Base-by-base conservation (phyloP, 73 alveolate genomes). In the Urostyla sp. region DNA sequence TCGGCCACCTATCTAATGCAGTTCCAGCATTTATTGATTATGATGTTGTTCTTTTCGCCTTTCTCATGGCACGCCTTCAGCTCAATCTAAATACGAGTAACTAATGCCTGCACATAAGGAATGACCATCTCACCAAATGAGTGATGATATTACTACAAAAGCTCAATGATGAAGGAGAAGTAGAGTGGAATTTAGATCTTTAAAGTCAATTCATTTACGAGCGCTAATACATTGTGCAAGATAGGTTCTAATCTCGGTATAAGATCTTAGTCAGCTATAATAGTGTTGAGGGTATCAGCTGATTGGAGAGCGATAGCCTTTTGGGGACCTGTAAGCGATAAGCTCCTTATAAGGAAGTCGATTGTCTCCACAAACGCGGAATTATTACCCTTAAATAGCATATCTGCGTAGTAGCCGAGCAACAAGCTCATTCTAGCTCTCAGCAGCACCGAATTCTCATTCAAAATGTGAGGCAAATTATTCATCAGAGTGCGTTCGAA, bases 1-100 rank as follows among this genome's bases (percentile, higher is more conserved):
- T 88, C 94, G 46, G 84, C 27, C 32, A 88, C 75, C 16, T 32
- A 51, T 46, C 92, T 82, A 44, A 91, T 63, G 28, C 87, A 44
- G 60, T 85, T 67, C 97, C 95, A 91, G 92, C 95, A 91, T 57
- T 87, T 91, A 50, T 88, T 75, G 11, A 87, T 48, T 15, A 75
- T 72, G 18, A 83, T 72, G 67, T 53, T 58, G 67, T 83, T 80
- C 26, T 28, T 30, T 54, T 73, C 78, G 13, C 72, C 88, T 32
- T 80, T 75, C 20, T 58, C 87, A 45, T 72, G 72, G 60, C 80
- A 24, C 6, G 13, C 16, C 18, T 38, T 55, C 31, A 83, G 28
- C 66, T 83, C 91, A n/a, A 5, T 36, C 16, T 38, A 51, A 18
- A 83, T 55, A 15, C 91, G 48, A 27, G 43, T 21, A 23, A 83